A percentile compares a stretch with the other conserved stretches of the same genome.
Evolutionary conservation across 2,329 filamentous ascomycete species (phyloP).

Genomic region (Trichoderma sp.): DNA sequence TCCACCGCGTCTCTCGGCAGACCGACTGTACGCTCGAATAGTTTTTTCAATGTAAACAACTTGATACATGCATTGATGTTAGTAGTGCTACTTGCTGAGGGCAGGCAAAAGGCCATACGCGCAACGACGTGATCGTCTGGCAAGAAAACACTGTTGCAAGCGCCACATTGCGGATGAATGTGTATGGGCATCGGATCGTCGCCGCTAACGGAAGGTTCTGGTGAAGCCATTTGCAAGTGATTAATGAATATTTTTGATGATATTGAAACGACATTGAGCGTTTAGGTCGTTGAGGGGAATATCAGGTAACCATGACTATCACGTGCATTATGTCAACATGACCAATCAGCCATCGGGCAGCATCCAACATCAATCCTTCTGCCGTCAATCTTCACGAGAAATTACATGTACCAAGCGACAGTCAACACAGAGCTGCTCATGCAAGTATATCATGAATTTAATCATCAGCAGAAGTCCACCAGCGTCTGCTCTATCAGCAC

Average conservation of each 20-base stretch:
- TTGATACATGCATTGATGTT: background rate
- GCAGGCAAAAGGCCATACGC: background rate
- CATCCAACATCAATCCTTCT: background rate
- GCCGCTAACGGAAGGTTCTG: background rate
- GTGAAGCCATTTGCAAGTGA: background rate
- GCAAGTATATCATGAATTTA: too few relatives aligned
- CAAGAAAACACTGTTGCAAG: background rate
- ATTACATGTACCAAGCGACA: too few relatives aligned
- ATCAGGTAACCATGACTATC: background rate
- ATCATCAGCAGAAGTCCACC: too few relatives aligned
- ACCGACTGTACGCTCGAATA: background rate
- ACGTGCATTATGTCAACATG: background rate
- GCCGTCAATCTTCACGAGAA: too few relatives aligned
- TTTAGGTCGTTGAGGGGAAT: too few relatives aligned
- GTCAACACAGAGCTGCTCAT: too few relatives aligned
- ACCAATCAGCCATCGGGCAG: background rate
- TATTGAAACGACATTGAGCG: too few relatives aligned
- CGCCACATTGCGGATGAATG: background rate
- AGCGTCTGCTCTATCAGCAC: too few relatives aligned
- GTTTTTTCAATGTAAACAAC: background rate
- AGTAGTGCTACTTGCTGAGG: background rate
- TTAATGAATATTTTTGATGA: too few relatives aligned
- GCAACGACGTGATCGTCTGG: background rate
- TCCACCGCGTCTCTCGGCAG: background rate
- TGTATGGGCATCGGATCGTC: background rate